Percentiles rank a stretch among this genome's conserved stretches.
These are phyloP conservation scores for Endoconidiophora polonica DNA, from an alignment of 2,329 filamentous ascomycete genomes.

Conservation along the genomic window DNA sequence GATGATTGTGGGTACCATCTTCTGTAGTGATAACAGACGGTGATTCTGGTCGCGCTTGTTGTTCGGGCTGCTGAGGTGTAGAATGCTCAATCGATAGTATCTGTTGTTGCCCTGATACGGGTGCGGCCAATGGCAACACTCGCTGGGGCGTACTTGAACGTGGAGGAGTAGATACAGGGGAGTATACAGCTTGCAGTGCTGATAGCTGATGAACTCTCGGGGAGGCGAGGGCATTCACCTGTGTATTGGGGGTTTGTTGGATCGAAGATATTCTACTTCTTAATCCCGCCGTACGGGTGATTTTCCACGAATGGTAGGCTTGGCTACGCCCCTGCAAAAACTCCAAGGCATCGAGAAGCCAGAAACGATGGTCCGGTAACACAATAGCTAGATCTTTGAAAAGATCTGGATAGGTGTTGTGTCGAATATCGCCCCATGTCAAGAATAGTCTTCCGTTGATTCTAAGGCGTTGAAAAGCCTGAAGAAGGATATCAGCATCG, in stretches of 20 bases:
- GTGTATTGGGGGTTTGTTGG: too few species aligned
- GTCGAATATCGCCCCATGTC: slow-evolving; percentile 29
- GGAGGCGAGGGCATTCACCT: too few species aligned
- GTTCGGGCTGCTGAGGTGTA: too few species aligned
- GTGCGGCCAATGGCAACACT: too few species aligned
- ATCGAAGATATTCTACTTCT: not conserved
- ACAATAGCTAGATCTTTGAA: slow-evolving; percentile 38
- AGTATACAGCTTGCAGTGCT: too few species aligned
- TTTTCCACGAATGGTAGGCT: slow-evolving; percentile 12
- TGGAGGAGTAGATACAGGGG: too few species aligned
- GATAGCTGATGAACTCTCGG: too few species aligned
- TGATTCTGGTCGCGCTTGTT: too few species aligned
- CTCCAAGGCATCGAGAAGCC: slow-evolving; percentile 10
- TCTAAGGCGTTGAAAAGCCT: slow-evolving; percentile 40
- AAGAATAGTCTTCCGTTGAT: slow-evolving; percentile 51
- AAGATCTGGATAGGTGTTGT: slow-evolving; percentile 32
- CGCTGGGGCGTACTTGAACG: too few species aligned
- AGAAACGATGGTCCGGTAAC: slow-evolving; percentile 31
- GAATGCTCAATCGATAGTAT: too few species aligned
- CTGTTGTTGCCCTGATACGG: too few species aligned
- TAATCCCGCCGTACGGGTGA: not conserved
- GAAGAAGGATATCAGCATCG: slow-evolving; percentile 28
- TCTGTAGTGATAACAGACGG: too few species aligned
- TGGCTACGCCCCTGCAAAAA: slow-evolving; percentile 14
- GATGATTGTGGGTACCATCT: not conserved